Conservation (phyloP, 2,329 filamentous ascomycete species). For the Alternaria metachromatica region DNA sequence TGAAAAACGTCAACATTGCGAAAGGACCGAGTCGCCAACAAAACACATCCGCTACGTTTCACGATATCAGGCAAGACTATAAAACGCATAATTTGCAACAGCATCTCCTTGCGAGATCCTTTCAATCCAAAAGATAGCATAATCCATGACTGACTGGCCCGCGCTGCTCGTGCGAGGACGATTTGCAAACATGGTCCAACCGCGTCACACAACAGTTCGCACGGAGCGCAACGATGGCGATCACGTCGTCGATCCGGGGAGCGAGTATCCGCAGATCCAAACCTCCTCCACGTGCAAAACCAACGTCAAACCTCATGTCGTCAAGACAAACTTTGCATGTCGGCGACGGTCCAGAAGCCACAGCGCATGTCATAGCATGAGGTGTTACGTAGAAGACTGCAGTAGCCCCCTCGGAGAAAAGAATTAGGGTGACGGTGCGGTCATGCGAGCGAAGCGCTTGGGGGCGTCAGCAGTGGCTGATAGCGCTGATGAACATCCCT, state of each 20-base stretch:
- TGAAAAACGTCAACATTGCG: no score
- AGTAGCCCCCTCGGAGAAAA: slow-evolving; percentile 10
- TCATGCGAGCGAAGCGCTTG: slow-evolving; percentile 12
- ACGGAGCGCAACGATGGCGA: slow-evolving; percentile 17
- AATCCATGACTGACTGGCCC: slow-evolving; percentile 1
- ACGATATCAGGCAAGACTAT: background rate
- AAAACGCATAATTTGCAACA: background rate
- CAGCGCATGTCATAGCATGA: slow-evolving; percentile 12
- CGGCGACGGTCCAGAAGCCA: slow-evolving; percentile 4
- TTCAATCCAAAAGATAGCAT: background rate
- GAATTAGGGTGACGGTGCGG: slow-evolving; percentile 4
- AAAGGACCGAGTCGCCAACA: background rate
- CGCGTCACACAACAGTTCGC: background rate
- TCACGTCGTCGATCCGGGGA: slow-evolving; percentile 22
- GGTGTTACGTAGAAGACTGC: slow-evolving; percentile 11
- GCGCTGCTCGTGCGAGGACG: background rate
- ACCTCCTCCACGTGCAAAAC: background rate
- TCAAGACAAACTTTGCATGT: background rate
- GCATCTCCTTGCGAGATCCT: background rate
- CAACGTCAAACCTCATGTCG: slow-evolving; percentile 2
- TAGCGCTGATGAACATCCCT: slow-evolving; percentile 12
- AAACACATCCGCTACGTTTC: background rate
- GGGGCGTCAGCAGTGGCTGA: slow-evolving; percentile 4
- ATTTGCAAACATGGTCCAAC: slow-evolving; percentile 4
- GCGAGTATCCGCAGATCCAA: background rate